Percentiles rank a stretch among this genome's conserved stretches.
These are phyloP conservation scores for Allium cepa DNA, from an alignment of 106 monocot species.

Conservation along the genomic window DNA sequence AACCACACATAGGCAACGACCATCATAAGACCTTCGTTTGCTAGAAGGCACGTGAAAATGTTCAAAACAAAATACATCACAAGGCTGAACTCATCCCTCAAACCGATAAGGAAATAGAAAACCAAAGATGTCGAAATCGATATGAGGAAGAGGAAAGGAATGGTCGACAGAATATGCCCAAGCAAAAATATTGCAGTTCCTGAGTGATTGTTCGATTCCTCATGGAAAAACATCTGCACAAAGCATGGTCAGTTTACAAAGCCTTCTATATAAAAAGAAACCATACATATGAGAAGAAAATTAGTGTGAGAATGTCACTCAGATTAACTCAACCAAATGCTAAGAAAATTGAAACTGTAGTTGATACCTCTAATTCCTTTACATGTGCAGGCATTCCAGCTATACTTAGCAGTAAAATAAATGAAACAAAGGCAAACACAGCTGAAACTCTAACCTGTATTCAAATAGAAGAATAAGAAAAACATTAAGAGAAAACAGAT, in stretches of 20 bases:
- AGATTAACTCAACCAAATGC: not conserved
- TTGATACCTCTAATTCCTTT: constrained; percentile 75
- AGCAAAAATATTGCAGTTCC: constrained; percentile 59
- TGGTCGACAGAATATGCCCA: constrained; percentile 69
- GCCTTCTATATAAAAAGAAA: too few species aligned
- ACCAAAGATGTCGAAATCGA: constrained; percentile 66
- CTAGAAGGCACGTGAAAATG: constrained; percentile 78
- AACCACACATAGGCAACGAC: constrained; percentile 62
- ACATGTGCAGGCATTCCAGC: constrained; percentile 82
- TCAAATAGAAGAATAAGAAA: not conserved
- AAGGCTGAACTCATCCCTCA: constrained; percentile 80
- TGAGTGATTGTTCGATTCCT: constrained; percentile 72
- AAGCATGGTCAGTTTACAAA: too few species aligned
- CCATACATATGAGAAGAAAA: too few species aligned
- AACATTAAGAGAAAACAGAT: too few species aligned
- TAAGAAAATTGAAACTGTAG: not conserved
- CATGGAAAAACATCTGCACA: constrained; percentile 59
- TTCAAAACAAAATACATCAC: constrained; percentile 90
- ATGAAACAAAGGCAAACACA: constrained; percentile 84
- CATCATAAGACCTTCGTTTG: constrained; percentile 88
- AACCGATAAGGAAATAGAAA: constrained; percentile 83
- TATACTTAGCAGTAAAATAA: constrained; percentile 66
- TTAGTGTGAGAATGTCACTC: too few species aligned
- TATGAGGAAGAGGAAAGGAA: constrained; percentile 86
- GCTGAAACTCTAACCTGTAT: constrained; percentile 81